Evolutionary conservation across 179 eudicot genomes (phyloP), one percentile per base, ranked within the genome.

Genomic region (Spinacia oleracea): DNA sequence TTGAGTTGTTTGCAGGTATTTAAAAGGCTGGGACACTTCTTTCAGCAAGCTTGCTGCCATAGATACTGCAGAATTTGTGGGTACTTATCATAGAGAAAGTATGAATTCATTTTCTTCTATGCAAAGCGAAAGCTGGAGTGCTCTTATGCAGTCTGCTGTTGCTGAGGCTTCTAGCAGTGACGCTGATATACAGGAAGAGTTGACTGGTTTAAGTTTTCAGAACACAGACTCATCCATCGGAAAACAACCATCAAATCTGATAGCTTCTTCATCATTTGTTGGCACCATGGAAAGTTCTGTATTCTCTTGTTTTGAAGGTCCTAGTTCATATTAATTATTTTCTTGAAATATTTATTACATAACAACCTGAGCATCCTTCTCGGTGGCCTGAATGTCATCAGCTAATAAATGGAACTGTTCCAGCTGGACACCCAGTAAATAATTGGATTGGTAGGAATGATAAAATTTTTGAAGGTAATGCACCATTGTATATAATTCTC

Each of bases 121-220:
- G 38, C 97, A 92, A 71, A 89, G 92, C 83, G 97, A 96, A 58
- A 87, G 89, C 84, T 93, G 97, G 97, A 93, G 97, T 84, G 96
- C 97, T 74, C 94, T 93, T 63, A 93, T 93, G 97, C 96, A 91
- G 88, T 91, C 96, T 78, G 97, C 97, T 75, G 97, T 90, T 68
- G 97, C 92, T 14, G 97, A 93, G 83, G 87, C 91, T 31, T 82
- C 93, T 64, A 83, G 87, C 64, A 79, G 83, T 77, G 92, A 91
- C 78, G 38, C 78, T 34, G 88, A 83, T 72, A 50, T 77, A 48
- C 91, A 86, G 81, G 93, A 83, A 78, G 89, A 90, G 79, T 83
- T 88, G 89, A 84, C 84, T 75, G 89, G 91, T 79, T 42, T 86
- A 53, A 83, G 81, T 76, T 86, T 82, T 68, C 96, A 89, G 73